Percentiles rank a stretch among this genome's conserved stretches.
Conservation (phyloP, 371 early-diverging fungal genomes). For the Circinella minor region DNA sequence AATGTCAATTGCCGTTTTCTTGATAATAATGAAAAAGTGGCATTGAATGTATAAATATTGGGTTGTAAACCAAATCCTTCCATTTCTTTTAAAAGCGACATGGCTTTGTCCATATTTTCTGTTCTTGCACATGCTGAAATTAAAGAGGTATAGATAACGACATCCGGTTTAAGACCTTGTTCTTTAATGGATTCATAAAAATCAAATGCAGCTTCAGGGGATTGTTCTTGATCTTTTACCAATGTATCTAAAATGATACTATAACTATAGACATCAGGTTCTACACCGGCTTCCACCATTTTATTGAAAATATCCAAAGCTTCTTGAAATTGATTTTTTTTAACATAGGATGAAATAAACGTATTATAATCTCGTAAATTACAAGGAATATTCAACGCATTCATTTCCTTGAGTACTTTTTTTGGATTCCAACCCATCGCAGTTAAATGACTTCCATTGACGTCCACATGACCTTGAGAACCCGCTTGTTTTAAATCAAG, state of each 20-base stretch:
- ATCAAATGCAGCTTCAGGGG: slow-evolving; percentile 31
- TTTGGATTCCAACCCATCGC: slow-evolving; percentile 36
- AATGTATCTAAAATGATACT: slow-evolving; percentile 44
- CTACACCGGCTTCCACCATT: slow-evolving; percentile 30
- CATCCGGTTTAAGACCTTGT: slow-evolving; percentile 31
- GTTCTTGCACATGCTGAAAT: slow-evolving; percentile 27
- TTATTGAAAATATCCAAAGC: slow-evolving; percentile 36
- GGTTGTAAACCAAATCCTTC: slow-evolving; percentile 26
- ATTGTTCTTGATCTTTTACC: slow-evolving; percentile 31
- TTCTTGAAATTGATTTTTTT: slow-evolving; percentile 32
- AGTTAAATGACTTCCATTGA: slow-evolving; percentile 24
- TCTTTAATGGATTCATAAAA: slow-evolving; percentile 43
- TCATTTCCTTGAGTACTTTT: slow-evolving; percentile 30
- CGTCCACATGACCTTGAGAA: not conserved
- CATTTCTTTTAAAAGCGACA: slow-evolving; percentile 42
- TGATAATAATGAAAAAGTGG: slow-evolving; percentile 32
- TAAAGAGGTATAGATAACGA: slow-evolving; percentile 35
- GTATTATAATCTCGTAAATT: slow-evolving; percentile 39
- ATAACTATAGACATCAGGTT: slow-evolving; percentile 38
- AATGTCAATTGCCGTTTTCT: slow-evolving; percentile 6
- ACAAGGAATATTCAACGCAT: not conserved
- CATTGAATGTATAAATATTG: slow-evolving; percentile 41
- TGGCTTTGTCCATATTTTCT: slow-evolving; percentile 28
- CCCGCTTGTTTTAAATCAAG: slow-evolving; percentile 15
- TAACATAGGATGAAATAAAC: slow-evolving; percentile 27